Percentiles rank a stretch among this genome's conserved stretches.
Conservation (phyloP, 2,329 filamentous ascomycete genomes). For the Ophidiomyces ophidiicola region DNA sequence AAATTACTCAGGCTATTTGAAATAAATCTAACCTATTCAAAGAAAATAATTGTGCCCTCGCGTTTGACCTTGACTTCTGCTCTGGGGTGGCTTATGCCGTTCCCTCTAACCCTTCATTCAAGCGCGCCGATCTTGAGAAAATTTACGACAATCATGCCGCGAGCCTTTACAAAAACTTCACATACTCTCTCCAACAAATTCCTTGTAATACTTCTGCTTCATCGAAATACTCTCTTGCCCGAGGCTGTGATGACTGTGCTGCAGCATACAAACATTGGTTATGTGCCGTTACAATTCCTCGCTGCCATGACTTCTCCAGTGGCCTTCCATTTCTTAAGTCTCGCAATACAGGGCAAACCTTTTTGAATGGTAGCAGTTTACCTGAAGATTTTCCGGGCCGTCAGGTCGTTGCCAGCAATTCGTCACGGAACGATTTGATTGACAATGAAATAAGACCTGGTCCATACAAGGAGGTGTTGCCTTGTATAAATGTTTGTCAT, state of each 20-base stretch:
- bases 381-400: conserved; percentile 23
- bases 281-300: conserved; percentile 82
- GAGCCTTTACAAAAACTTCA: conserved; percentile 62
- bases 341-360: conserved; percentile 59
- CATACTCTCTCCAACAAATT: conserved; percentile 68
- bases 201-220: conserved; percentile 66
- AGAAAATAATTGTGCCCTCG: conserved; percentile 72
- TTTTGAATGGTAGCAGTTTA: conserved; percentile 49
- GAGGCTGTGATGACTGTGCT: conserved; percentile 63
- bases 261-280: conserved; percentile 86
- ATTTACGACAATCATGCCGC: conserved; percentile 70
- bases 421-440: conserved; percentile 59
- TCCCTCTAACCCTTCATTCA: conserved; percentile 61
- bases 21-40: conserved; percentile 7
- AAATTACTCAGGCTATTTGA: background rate
- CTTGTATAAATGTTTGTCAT: conserved; percentile 80
- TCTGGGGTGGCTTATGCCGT: conserved; percentile 81
- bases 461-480: conserved; percentile 85
- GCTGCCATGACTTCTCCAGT: conserved; percentile 71
- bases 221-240: conserved; percentile 68
- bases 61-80: conserved; percentile 83
- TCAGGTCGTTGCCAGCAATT: conserved; percentile 36
- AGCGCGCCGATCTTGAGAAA: conserved; percentile 48
- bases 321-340: conserved; percentile 45
- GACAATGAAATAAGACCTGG: conserved; percentile 62